Evolutionary conservation across 768 basidiomycete species (phyloP), one percentile per base, ranked within the genome.

Genomic region (Leucogyrophana mollusca): DNA sequence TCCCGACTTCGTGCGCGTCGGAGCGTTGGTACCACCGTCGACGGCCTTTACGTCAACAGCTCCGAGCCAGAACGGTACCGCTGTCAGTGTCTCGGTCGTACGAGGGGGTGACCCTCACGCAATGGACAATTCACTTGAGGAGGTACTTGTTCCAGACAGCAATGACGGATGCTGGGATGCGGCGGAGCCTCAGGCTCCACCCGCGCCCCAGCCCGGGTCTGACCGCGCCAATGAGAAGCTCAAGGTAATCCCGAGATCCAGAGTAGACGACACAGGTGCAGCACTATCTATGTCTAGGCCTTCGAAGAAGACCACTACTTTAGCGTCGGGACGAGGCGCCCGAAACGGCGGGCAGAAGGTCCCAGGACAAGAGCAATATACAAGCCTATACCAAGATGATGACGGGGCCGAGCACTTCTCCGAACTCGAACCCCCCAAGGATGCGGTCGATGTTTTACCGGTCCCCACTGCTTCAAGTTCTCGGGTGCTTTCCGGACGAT

Each of bases 111-210:
- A n/a, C n/a, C n/a, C n/a, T n/a, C n/a, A n/a, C n/a, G n/a, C n/a
- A n/a, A n/a, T n/a, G n/a, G n/a, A n/a, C n/a, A n/a, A n/a, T n/a
- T n/a, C n/a, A n/a, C n/a, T n/a, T n/a, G n/a, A n/a, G n/a, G n/a
- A n/a, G n/a, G n/a, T 67, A 9, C 47, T 55, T 9, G 59, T 60
- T 34, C 56, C 53, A 22, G 67, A 65, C 30, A 72, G 69, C 43
- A 80, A 82, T 36, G 76, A 75, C 16, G 68, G 66, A 9, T 69
- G 74, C 25, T 82, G 79, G 74, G 69, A 66, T 36, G 62, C 62
- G 13, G 52, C 78, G 41, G 71, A 73, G n/a, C n/a, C n/a, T n/a
- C n/a, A n/a, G n/a, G n/a, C n/a, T n/a, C n/a, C n/a, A n/a, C n/a
- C n/a, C n/a, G n/a, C n/a, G n/a, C n/a, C n/a, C n/a, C n/a, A n/a